Base-by-base conservation (phyloP, 2,329 filamentous ascomycete species). In the Fusarium miscanthi region DNA sequence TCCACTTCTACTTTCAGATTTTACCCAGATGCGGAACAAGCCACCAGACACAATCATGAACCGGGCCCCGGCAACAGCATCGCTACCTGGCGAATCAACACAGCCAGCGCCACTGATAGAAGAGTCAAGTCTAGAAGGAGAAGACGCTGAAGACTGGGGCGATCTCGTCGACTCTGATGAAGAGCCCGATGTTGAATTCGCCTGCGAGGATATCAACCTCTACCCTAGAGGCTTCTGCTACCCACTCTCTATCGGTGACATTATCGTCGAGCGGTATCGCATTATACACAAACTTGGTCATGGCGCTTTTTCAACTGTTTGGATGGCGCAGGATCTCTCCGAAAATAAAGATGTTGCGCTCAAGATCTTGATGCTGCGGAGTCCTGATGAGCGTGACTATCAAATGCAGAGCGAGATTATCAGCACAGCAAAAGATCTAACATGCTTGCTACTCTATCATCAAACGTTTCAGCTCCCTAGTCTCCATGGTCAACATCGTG, bases 361-460 rank as follows among this genome's bases (percentile, higher is more conserved):
- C 2, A 59, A 59, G 30, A 11, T 52, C 3, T 2, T 54, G 37
- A 54, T 42, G 27, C 2, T 33, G 2, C 21, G 21, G 46, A 7
- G 2, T 1, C 17, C 16, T 0, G 16, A 23, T 2, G 4, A 25
- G 23, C 3, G 2, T 2, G 46, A 33, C 0, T 23, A 10, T 1
- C 2, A 9, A 1, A 13, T 19, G 2, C 46, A 49, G 5, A 19
- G 30, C 4, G 46, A 33, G 0, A 23, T 23, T 5, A 49, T 49
- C 2, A 11, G 16, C 0, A 1, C 3, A 4, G 16, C 10, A 0
- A 5, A 33, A 10, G n/a, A 49, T 2, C 19, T 49, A n/a, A 23
- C 30, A 7, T 19, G 33, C 4, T 1, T 49, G 1, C 7, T 6
- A 21, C 21, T 49, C 0, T 33, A 49, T 2, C 21, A 7, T 21